phyloP scores from a whole-genome alignment of 2,329 filamentous ascomycete genomes.

The Dothistroma septosporum region DNA sequence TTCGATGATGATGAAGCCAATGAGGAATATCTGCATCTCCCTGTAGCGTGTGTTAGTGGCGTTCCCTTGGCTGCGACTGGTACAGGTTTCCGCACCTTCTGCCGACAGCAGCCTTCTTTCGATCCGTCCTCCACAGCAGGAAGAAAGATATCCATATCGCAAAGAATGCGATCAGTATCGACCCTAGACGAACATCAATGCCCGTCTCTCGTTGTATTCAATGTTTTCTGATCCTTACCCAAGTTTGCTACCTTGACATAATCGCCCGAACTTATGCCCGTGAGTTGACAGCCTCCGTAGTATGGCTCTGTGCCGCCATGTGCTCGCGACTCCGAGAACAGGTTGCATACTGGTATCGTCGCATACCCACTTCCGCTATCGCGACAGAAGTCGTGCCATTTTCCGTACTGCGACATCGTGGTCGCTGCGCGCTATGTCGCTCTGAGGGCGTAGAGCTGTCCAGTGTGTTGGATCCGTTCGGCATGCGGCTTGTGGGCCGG shows the following conservation, averaged over 20 bases:
- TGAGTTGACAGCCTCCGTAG: conserved; percentile 59
- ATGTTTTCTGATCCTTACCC: conserved; percentile 51
- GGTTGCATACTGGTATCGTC: conserved; percentile 49
- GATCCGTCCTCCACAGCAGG: conserved; percentile 75
- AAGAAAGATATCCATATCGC: conserved; percentile 66
- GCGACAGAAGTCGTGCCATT: conserved; percentile 46
- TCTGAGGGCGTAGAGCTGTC: not conserved
- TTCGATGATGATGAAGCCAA: conserved; percentile 78
- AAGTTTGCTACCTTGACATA: conserved; percentile 70
- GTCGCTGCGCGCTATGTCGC: not conserved
- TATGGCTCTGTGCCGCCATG: conserved; percentile 52
- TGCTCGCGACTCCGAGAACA: conserved; percentile 59
- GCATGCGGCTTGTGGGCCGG: not conserved
- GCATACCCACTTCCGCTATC: conserved; percentile 42
- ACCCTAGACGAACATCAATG: conserved; percentile 55
- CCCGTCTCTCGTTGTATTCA: not conserved
- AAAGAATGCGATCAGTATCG: conserved; percentile 74
- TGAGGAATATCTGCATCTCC: conserved; percentile 93
- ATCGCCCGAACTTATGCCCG: conserved; percentile 66
- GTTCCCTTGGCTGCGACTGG: not conserved
- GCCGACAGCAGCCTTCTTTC: conserved; percentile 89
- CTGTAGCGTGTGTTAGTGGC: conserved; percentile 45
- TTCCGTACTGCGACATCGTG: conserved; percentile 32
- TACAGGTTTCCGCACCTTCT: conserved; percentile 62
- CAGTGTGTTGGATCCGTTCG: not conserved